Conservation (phyloP, 805 yeast species). For the Candida schatavii region DNA sequence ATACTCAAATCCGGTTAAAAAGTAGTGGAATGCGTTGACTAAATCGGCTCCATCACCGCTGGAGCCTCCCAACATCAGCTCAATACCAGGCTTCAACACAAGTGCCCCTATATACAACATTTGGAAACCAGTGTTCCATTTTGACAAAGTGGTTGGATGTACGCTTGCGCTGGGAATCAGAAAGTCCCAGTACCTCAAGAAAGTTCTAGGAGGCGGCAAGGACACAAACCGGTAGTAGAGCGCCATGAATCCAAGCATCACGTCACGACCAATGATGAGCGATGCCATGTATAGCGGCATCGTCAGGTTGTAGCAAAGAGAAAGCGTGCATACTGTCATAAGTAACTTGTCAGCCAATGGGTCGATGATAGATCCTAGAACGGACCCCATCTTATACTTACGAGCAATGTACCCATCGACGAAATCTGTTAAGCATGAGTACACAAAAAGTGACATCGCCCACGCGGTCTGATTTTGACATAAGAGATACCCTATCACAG, state of each 20-base stretch:
- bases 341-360: slow-evolving; percentile 93
- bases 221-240: slow-evolving; percentile 69
- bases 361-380: slow-evolving; percentile 86
- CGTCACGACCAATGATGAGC: slow-evolving; percentile 82
- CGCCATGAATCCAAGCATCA: slow-evolving; percentile 68
- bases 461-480: slow-evolving; percentile 57
- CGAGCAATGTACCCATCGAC: slow-evolving; percentile 93
- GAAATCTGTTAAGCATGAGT: slow-evolving; percentile 88
- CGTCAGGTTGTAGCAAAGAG: slow-evolving; percentile 62
- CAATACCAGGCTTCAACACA: slow-evolving; percentile 34
- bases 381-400: slow-evolving; percentile 67
- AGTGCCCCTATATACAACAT: slow-evolving; percentile 75
- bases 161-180: slow-evolving; percentile 81
- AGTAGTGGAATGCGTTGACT: slow-evolving; percentile 8
- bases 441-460: slow-evolving; percentile 73
- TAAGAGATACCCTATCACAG: slow-evolving; percentile 78
- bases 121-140: slow-evolving; percentile 86
- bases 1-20: slow-evolving; percentile 25
- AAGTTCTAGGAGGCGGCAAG: slow-evolving; percentile 72
- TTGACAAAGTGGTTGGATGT: slow-evolving; percentile 81
- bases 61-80: slow-evolving; percentile 14
- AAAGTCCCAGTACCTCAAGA: slow-evolving; percentile 73
- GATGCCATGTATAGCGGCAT: slow-evolving; percentile 67
- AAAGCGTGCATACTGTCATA: slow-evolving; percentile 81
- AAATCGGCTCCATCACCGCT: too few relatives aligned